phyloP scores from a whole-genome alignment of 768 basidiomycete genomes.

The Omphalotus guepiniiformis region DNA sequence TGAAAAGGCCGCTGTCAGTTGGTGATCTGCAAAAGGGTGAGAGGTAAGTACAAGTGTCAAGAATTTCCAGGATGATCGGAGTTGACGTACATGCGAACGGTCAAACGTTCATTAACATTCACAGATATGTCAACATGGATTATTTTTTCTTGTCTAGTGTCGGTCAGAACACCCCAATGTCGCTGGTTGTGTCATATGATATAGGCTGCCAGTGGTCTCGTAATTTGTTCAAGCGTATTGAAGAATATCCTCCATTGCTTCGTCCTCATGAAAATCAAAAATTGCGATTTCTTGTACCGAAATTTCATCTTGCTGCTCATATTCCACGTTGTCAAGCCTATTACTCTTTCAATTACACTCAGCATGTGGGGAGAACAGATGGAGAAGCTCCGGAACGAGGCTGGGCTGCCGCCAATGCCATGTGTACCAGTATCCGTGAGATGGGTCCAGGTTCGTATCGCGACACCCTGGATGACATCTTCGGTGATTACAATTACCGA shows the following conservation, averaged over 20 bases:
- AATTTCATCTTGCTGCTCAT: slow-evolving; percentile 1
- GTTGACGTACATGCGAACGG: not conserved
- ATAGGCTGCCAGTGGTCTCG: not conserved
- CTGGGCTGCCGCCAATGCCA: not conserved
- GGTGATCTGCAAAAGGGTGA: not conserved
- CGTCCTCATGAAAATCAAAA: not conserved
- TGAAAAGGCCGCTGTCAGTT: not conserved
- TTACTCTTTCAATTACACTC: not conserved
- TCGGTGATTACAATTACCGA: slow-evolving; percentile 7
- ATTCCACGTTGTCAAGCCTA: not conserved
- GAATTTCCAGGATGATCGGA: not conserved
- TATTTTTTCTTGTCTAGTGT: not conserved
- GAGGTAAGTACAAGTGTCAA: not conserved
- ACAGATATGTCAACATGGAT: not conserved
- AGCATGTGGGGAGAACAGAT: not conserved
- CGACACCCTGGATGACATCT: slow-evolving; percentile 12
- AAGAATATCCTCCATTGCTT: not conserved
- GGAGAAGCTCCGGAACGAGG: slow-evolving; percentile 2
- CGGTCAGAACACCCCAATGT: not conserved
- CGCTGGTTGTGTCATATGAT: not conserved
- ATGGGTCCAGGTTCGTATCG: slow-evolving; percentile 11
- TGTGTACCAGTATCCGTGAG: not conserved
- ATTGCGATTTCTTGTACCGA: slow-evolving; percentile 8
- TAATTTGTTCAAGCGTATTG: not conserved
- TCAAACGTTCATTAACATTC: not conserved